Evolutionary conservation across 1,284 basidiomycete genomes (phyloP).

Genomic region (Pseudozyma sp.): DNA sequence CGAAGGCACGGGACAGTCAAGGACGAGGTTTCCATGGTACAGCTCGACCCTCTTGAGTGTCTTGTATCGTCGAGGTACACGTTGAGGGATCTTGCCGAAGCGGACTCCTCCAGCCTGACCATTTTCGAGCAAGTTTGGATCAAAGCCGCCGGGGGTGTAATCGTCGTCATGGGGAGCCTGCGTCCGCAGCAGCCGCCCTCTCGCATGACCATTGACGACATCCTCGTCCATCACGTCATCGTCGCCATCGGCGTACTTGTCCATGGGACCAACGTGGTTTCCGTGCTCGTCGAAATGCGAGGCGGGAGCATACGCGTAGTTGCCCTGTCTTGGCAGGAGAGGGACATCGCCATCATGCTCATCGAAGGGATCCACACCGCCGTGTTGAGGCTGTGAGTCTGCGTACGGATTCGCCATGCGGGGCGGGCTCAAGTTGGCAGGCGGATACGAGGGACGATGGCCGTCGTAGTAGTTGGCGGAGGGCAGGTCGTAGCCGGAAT

Average conservation of each 20-base stretch:
- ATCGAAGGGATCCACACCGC: conserved; percentile 29
- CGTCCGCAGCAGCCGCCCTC: conserved; percentile 23
- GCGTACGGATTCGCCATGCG: conserved; percentile 43
- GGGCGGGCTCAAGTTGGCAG: conserved; percentile 20
- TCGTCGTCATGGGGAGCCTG: conserved; percentile 24
- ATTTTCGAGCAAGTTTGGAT: conserved; percentile 53
- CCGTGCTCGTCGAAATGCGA: conserved; percentile 58
- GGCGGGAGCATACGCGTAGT: conserved; percentile 60
- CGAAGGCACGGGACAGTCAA: conserved; percentile 65
- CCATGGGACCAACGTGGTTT: conserved; percentile 51
- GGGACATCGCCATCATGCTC: conserved; percentile 50
- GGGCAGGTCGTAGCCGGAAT: conserved; percentile 38
- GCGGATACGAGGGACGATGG: conserved; percentile 19
- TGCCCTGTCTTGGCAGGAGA: conserved; percentile 47
- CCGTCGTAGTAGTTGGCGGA: conserved; percentile 42
- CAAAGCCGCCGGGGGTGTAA: conserved; percentile 60
- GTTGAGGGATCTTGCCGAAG: conserved; percentile 62
- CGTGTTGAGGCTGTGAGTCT: conserved; percentile 25
- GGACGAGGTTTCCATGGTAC: conserved; percentile 65
- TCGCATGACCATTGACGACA: conserved; percentile 42
- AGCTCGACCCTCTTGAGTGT: conserved; percentile 64
- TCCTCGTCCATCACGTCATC: conserved; percentile 57
- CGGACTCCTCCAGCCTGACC: conserved; percentile 53
- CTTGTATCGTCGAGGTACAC: conserved; percentile 65
- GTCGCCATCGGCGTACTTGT: conserved; percentile 48